Percentiles rank a stretch among this genome's conserved stretches.
These are phyloP conservation scores for Hevea brasiliensis DNA, from an alignment of 345 rosid species.

Conservation along the genomic window DNA sequence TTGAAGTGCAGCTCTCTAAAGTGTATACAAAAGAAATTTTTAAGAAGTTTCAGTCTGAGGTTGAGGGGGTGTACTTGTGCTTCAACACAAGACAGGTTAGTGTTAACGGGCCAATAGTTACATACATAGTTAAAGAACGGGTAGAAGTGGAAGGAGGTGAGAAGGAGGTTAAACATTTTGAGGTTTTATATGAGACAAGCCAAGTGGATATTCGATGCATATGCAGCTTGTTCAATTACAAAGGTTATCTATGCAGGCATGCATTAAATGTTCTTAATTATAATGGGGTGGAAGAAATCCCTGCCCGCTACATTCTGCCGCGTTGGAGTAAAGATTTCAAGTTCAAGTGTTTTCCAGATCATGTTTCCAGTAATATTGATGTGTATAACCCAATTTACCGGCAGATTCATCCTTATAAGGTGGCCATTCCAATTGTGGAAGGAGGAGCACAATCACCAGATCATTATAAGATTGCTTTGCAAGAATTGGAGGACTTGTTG, in stretches of 20 bases:
- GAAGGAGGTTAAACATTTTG: conserved; percentile 44
- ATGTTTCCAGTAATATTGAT: conserved; percentile 23
- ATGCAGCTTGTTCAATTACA: conserved; percentile 58
- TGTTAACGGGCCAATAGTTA: conserved; percentile 39
- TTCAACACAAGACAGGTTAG: conserved; percentile 51
- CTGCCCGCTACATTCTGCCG: conserved; percentile 41
- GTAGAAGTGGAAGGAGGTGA: conserved; percentile 39
- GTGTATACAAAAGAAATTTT: conserved; percentile 47
- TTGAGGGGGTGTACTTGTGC: conserved; percentile 54
- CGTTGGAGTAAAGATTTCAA: conserved; percentile 48
- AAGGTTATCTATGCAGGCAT: conserved; percentile 58
- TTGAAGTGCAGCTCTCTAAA: conserved; percentile 51
- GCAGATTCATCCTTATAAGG: conserved; percentile 31
- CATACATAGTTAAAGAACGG: conserved; percentile 52
- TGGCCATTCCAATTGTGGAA: conserved; percentile 39
- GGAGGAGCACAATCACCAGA: conserved; percentile 38
- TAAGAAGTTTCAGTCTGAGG: conserved; percentile 50
- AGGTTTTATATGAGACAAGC: conserved; percentile 48
- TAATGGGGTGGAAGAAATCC: conserved; percentile 49
- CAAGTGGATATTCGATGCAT: conserved; percentile 53
- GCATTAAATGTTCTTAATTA: conserved; percentile 56
- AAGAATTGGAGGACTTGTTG: conserved; percentile 42
- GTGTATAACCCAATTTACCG: conserved; percentile 34
- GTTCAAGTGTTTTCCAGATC: conserved; percentile 25
- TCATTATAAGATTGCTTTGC: conserved; percentile 42